A percentile compares a stretch with the other conserved stretches of the same genome.
Evolutionary conservation across 495 filamentous ascomycete genomes (phyloP).

Genomic region (Daldinia concentrica): DNA sequence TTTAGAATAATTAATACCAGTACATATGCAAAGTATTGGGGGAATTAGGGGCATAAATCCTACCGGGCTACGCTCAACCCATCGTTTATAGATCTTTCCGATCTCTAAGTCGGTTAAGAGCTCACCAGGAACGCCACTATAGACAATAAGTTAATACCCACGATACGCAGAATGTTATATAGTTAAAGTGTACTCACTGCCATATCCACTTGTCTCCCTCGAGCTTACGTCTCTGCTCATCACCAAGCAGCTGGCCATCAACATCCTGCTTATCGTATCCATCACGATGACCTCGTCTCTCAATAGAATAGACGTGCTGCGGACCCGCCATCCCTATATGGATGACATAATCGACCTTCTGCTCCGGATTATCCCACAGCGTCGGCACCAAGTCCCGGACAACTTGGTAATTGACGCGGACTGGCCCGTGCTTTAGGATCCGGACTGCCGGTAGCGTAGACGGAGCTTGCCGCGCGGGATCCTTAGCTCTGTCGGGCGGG

Average conservation of each 20-base stretch:
- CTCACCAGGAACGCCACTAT: constrained; percentile 28
- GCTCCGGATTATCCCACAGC: constrained; percentile 58
- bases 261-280: constrained; percentile 78
- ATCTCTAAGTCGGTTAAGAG: constrained; percentile 61
- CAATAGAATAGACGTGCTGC: constrained; percentile 72
- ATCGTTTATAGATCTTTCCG: constrained; percentile 64
- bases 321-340: constrained; percentile 86
- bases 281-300: constrained; percentile 75
- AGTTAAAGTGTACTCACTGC: constrained; percentile 43
- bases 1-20: constrained; percentile 14
- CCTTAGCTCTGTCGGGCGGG: constrained; percentile 55
- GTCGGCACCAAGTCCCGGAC: constrained; percentile 69
- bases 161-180: neutral
- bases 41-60: constrained; percentile 8
- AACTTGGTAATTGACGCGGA: constrained; percentile 74
- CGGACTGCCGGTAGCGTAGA: constrained; percentile 62
- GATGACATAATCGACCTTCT: constrained; percentile 70
- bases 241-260: constrained; percentile 64
- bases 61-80: constrained; percentile 59
- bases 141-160: neutral
- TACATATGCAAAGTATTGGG: neutral
- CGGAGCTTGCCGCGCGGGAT: constrained; percentile 38
- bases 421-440: constrained; percentile 69
- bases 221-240: constrained; percentile 54
- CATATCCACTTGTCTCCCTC: constrained; percentile 57